These are phyloP conservation scores for Chytriomyces confervae DNA, from an alignment of 192 early-diverging fungal genomes.

Conservation along the genomic window DNA sequence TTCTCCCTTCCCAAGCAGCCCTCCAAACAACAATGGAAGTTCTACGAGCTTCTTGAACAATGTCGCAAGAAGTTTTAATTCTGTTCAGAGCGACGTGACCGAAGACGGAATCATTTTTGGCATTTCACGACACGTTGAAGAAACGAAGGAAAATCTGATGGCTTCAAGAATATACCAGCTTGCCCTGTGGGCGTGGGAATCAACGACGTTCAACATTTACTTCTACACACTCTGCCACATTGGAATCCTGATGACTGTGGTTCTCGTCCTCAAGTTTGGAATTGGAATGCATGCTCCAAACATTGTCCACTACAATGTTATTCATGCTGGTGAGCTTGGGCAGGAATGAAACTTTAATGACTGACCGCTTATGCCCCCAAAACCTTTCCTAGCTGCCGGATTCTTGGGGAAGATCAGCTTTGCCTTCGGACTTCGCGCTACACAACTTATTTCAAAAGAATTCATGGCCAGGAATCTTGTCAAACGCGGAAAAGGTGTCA, in stretches of 20 bases:
- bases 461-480: neutral
- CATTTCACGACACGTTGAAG: neutral
- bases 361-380: neutral
- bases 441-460: conserved; percentile 10
- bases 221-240: neutral
- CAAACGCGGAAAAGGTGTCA: conserved; percentile 7
- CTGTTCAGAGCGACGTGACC: conserved; percentile 18
- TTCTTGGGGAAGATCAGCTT: neutral
- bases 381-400: neutral
- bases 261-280: neutral
- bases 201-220: conserved; percentile 1
- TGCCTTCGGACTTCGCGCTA: neutral
- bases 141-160: conserved; percentile 7
- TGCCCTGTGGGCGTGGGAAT: neutral
- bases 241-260: neutral
- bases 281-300: neutral
- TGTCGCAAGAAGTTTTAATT: neutral
- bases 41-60: neutral
- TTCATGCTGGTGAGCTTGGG: conserved; percentile 6
- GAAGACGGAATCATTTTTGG: conserved; percentile 31
- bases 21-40: neutral
- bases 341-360: neutral
- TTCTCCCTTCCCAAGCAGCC: neutral
- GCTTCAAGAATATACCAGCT: neutral
- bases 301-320: conserved; percentile 8